phyloP scores from a whole-genome alignment of 2,329 filamentous ascomycete genomes.

The Gnomoniopsis smithogilvyi region DNA sequence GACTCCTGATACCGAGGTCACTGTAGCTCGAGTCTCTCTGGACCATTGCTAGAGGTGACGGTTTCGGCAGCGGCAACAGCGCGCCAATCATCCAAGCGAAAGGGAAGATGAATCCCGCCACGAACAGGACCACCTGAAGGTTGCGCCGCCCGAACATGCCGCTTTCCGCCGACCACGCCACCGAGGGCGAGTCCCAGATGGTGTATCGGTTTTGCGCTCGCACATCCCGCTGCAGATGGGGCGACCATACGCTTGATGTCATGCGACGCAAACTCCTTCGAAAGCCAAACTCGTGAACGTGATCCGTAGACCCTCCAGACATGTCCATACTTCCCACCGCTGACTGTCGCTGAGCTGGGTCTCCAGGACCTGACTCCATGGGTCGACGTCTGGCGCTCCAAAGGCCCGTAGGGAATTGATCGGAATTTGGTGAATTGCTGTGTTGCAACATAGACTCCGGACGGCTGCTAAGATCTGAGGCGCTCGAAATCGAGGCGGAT shows the following conservation, averaged over 20 bases:
- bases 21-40: conserved; percentile 41
- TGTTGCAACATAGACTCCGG: conserved; percentile 36
- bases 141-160: conserved; percentile 65
- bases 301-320: conserved; percentile 30
- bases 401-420: conserved; percentile 43
- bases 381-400: conserved; percentile 44
- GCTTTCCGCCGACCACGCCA: conserved; percentile 61
- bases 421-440: conserved; percentile 47
- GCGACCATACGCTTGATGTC: conserved; percentile 67
- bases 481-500: conserved; percentile 42
- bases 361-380: conserved; percentile 30
- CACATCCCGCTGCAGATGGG: conserved; percentile 65
- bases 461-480: conserved; percentile 45
- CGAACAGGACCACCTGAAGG: conserved; percentile 71
- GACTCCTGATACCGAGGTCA: conserved; percentile 31
- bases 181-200: conserved; percentile 71
- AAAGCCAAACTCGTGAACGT: conserved; percentile 23
- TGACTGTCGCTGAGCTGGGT: conserved; percentile 24
- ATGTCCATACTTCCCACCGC: conserved; percentile 43
- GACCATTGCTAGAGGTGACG: conserved; percentile 49
- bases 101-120: conserved; percentile 74
- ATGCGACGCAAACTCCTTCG: conserved; percentile 40
- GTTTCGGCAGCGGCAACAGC: conserved; percentile 66
- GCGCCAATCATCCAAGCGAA: conserved; percentile 80
- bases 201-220: conserved; percentile 52